Conservation (phyloP, 768 basidiomycete species). For the Termitomyces sp. region DNA sequence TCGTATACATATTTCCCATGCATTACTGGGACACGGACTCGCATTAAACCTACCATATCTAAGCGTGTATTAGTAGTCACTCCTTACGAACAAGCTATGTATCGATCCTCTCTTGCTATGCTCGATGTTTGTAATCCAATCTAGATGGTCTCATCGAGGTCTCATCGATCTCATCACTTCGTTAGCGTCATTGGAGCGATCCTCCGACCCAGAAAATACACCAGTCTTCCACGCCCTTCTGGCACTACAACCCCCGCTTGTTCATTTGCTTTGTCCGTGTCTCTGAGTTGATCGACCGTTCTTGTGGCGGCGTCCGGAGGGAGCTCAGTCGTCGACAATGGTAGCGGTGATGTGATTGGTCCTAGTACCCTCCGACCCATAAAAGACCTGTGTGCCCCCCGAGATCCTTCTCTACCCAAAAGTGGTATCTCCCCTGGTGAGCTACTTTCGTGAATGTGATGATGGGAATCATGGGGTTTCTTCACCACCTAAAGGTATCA, state of each 20-base stretch:
- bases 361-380: background rate
- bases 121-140: background rate
- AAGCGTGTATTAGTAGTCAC: slow-evolving; percentile 10
- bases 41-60: slow-evolving; percentile 6
- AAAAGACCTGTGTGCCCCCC: background rate
- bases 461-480: too few species aligned
- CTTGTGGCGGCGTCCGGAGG: background rate
- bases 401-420: background rate
- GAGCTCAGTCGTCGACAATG: too few species aligned
- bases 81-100: slow-evolving; percentile 3
- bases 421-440: too few species aligned
- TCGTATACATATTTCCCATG: background rate
- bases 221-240: background rate
- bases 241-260: background rate
- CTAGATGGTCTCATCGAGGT: background rate
- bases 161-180: background rate
- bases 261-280: background rate
- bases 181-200: background rate
- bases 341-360: background rate
- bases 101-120: background rate
- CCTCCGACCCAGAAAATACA: background rate
- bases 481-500: too few species aligned
- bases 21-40: slow-evolving; percentile 9
- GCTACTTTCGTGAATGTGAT: too few species aligned
- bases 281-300: background rate